Evolutionary conservation across 495 filamentous ascomycete species (phyloP), one percentile per base, ranked within the genome.

Genomic region (Usnea hakonensis): DNA sequence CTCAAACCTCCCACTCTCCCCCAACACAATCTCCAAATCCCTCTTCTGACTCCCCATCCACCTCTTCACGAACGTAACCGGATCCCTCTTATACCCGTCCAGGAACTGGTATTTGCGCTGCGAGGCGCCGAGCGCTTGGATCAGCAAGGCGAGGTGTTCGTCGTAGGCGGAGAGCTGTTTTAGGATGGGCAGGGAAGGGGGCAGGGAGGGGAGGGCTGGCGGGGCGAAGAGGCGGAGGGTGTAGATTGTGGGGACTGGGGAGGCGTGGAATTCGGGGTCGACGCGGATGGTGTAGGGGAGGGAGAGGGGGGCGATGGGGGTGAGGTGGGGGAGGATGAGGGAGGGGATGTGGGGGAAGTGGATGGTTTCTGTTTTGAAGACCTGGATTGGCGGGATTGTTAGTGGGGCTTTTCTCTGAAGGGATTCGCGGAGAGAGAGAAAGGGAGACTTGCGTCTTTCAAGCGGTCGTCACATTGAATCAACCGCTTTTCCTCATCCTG

Each of bases 241-340:
- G 78, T 96, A 95, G 72, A 96, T 79, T 33, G 90, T 96, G 2
- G 87, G 87, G 26, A 77, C 79, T 59, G 76, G 73, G 61, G 74
- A 72, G 13, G 79, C 73, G 77, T 94, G 87, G 75, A 90, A 94
- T 14, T 87, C 83, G 69, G 88, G 84, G 73, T 97, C 94, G 48
- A 95, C 87, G 68, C 95, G 92, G 73, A 97, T 95, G 41, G 91
- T 97, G 77, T 97, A 98, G 35, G 83, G 79, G 28, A 97, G 84
- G 65, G 88, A 85, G 70, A 97, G 82, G 0, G 94, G 94, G 8
- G 91, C 86, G 19, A 95, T 81, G 11, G 90, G 80, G 37, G 78
- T 84, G 41, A 96, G 83, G 72, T 97, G 91, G 5, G 78, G 78
- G 19, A 82, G 79, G 61, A 96, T 83, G 37, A 82, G 74, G 28